Percentiles rank a stretch among this genome's conserved stretches.
Evolutionary conservation across 148 eudicot species (phyloP).

Genomic region (Limonium bicolor): DNA sequence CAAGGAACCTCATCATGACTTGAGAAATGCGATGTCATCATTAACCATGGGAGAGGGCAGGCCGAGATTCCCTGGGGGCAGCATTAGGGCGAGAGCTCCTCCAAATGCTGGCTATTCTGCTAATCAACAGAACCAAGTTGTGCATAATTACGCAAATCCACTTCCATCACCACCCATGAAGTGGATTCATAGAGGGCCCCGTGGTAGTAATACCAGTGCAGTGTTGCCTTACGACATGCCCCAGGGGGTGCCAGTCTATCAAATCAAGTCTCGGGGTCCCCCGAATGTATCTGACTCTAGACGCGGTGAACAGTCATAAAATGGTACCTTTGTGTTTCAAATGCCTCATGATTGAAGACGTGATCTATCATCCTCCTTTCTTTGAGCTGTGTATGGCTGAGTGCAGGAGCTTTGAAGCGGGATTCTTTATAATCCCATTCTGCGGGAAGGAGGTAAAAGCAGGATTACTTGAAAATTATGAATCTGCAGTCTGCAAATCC

Average conservation of each 20-base stretch:
- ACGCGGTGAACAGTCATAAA: background rate
- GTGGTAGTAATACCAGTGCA: conserved; percentile 14
- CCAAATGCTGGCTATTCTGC: conserved; percentile 22
- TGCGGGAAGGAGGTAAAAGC: too few relatives aligned
- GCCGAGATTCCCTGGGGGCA: conserved; percentile 12
- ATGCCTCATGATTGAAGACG: too few relatives aligned
- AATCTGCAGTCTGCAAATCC: too few relatives aligned
- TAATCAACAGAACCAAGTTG: conserved; percentile 13
- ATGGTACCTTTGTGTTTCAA: too few relatives aligned
- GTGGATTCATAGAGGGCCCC: conserved; percentile 35
- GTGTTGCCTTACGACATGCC: conserved; percentile 13
- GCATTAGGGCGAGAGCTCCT: conserved; percentile 20
- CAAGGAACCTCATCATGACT: conserved; percentile 22
- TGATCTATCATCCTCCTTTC: too few relatives aligned
- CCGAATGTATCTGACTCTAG: conserved; percentile 14
- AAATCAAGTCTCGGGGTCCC: conserved; percentile 27
- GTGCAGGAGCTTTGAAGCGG: too few relatives aligned
- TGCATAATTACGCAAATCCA: conserved; percentile 21
- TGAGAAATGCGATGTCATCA: conserved; percentile 40
- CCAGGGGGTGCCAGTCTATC: conserved; percentile 30
- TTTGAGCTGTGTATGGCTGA: too few relatives aligned
- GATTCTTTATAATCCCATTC: too few relatives aligned
- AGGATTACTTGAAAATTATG: too few relatives aligned
- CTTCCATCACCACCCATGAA: conserved; percentile 66
- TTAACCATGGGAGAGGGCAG: conserved; percentile 32